Conservation (phyloP, 1,284 basidiomycete genomes). For the Termitomyces sp. region DNA sequence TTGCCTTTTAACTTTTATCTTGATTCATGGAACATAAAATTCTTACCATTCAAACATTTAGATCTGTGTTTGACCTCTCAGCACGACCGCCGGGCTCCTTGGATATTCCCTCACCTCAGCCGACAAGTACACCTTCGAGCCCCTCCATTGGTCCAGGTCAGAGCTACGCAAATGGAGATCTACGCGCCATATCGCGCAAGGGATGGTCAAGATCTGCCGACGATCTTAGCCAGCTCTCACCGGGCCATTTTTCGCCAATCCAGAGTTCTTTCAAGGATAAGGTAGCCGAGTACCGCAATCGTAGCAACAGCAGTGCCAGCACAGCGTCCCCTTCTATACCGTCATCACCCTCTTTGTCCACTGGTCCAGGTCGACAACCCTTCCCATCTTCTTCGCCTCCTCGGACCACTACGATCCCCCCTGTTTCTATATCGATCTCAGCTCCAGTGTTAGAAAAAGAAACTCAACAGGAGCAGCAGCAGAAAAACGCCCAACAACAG, state of each 20-base stretch:
- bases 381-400: constrained; percentile 31
- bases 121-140: constrained; percentile 35
- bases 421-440: constrained; percentile 34
- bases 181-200: constrained; percentile 62
- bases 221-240: constrained; percentile 58
- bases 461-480: neutral
- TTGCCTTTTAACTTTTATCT: neutral
- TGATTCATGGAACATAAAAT: neutral
- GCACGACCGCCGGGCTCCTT: constrained; percentile 44
- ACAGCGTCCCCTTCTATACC: constrained; percentile 12
- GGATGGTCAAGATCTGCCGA: constrained; percentile 77
- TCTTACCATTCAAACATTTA: constrained; percentile 24
- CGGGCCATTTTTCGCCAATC: constrained; percentile 39
- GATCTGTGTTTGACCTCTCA: constrained; percentile 66
- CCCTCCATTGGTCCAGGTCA: constrained; percentile 26
- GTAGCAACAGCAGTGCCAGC: constrained; percentile 24
- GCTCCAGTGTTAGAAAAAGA: constrained; percentile 26
- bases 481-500: constrained; percentile 8
- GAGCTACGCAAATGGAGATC: constrained; percentile 48
- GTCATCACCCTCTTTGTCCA: constrained; percentile 6
- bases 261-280: constrained; percentile 54
- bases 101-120: constrained; percentile 34
- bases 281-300: constrained; percentile 56
- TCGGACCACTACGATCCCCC: constrained; percentile 32
- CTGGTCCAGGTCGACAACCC: constrained; percentile 28